Percentiles rank a stretch among this genome's conserved stretches.
These are phyloP conservation scores for Przewalskia tangutica DNA, from an alignment of 257 asterid genomes.

Conservation along the genomic window DNA sequence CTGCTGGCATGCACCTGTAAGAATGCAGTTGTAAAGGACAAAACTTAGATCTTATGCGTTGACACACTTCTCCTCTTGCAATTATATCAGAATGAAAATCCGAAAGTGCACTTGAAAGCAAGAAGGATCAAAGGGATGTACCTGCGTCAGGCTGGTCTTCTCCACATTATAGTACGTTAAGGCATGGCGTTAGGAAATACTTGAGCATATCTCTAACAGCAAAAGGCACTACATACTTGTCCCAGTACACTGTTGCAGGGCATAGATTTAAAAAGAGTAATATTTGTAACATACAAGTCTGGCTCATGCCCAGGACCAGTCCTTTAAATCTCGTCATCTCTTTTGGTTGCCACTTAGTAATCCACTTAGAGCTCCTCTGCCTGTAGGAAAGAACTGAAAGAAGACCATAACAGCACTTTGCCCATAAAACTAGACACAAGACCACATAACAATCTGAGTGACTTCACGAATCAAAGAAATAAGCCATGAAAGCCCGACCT, in stretches of 20 bases:
- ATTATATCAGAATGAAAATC: slow-evolving; percentile 3
- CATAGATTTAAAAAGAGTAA: background rate
- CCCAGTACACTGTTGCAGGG: background rate
- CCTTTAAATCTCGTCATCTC: slow-evolving; percentile 96
- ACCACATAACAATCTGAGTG: background rate
- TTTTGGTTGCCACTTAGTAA: slow-evolving; percentile 93
- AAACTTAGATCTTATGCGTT: background rate
- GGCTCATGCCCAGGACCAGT: slow-evolving; percentile 95
- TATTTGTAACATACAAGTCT: slow-evolving; percentile 62
- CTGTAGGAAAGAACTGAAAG: slow-evolving; percentile 90
- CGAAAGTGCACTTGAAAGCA: background rate
- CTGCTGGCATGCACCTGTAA: slow-evolving; percentile 95
- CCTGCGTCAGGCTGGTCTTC: slow-evolving; percentile 99
- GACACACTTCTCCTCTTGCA: background rate
- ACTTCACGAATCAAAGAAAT: background rate
- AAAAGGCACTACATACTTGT: slow-evolving; percentile 5
- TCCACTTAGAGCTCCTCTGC: slow-evolving; percentile 95
- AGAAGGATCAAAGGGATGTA: slow-evolving; percentile 16
- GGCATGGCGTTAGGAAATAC: slow-evolving; percentile 83
- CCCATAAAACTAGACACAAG: background rate
- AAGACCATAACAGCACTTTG: background rate
- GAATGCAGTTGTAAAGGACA: background rate
- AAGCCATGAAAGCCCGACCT: slow-evolving; percentile 33
- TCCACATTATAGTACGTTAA: slow-evolving; percentile 82
- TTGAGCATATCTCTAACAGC: slow-evolving; percentile 80